Conservation (phyloP, 768 basidiomycete species). For the Russula vinacea region DNA sequence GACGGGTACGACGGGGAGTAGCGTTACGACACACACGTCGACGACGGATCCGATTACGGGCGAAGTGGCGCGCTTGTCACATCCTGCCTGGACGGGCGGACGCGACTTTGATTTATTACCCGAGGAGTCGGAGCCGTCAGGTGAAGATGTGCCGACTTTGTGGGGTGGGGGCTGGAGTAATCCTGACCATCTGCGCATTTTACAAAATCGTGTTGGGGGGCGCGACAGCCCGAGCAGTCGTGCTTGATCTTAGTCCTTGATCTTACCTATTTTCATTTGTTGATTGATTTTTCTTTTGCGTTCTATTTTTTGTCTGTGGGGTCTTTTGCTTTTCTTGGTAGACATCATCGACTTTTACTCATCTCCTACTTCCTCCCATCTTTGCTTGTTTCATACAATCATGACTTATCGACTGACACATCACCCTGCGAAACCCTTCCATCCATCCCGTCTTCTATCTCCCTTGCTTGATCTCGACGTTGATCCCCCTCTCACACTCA, state of each 20-base stretch:
- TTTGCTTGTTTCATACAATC: neutral
- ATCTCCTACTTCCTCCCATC: neutral
- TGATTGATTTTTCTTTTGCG: neutral
- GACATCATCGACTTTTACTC: constrained; percentile 2
- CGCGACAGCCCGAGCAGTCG: constrained; percentile 7
- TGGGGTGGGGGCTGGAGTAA: constrained; percentile 28
- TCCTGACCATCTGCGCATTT: constrained; percentile 20
- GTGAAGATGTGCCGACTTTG: neutral
- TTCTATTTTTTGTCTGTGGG: neutral
- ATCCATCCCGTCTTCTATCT: neutral
- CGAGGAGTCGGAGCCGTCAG: neutral
- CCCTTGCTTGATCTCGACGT: constrained; percentile 7
- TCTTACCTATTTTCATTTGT: neutral
- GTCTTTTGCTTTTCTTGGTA: neutral
- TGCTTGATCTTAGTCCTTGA: neutral
- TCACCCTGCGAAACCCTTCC: neutral
- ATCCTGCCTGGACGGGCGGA: constrained; percentile 27
- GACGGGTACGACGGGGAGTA: constrained; percentile 32
- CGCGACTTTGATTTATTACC: constrained; percentile 4
- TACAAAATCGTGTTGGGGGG: constrained; percentile 25
- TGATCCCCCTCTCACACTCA: neutral
- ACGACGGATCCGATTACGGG: constrained; percentile 39
- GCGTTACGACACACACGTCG: constrained; percentile 36
- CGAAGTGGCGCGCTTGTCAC: constrained; percentile 34
- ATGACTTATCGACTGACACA: neutral